Evolutionary conservation across 495 filamentous ascomycete species (phyloP).

Genomic region (Tuber brumale): DNA sequence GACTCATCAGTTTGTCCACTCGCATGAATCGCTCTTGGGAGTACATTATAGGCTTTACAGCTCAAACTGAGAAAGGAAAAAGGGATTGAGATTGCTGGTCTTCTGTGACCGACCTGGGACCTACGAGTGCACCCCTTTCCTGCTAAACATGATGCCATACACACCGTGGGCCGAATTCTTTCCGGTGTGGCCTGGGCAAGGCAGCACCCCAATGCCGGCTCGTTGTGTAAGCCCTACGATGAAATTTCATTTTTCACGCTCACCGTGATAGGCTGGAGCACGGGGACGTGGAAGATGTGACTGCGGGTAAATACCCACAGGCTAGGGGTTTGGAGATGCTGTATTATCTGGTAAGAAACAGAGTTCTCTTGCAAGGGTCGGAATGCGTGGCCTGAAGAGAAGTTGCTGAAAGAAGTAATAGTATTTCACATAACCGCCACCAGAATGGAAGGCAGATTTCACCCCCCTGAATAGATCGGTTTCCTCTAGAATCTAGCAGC

Average conservation of each 20-base stretch:
- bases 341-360: neutral
- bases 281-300: neutral
- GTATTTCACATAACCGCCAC: neutral
- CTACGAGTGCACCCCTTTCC: neutral
- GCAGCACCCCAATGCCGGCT: neutral
- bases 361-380: accelerated
- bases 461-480: neutral
- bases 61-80: neutral
- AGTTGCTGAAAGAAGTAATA: neutral
- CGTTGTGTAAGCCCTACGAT: no score
- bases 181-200: neutral
- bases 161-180: neutral
- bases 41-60: no score
- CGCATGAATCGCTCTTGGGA: neutral
- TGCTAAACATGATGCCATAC: neutral
- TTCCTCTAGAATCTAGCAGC: neutral
- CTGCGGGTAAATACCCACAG: neutral
- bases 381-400: neutral
- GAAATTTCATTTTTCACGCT: neutral
- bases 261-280: neutral
- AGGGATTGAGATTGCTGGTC: no score
- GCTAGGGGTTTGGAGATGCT: neutral
- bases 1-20: neutral
- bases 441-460: neutral
- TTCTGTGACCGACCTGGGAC: neutral